These are phyloP conservation scores for Trichoderma gracile DNA, from an alignment of 2,329 filamentous ascomycete species.

Conservation along the genomic window DNA sequence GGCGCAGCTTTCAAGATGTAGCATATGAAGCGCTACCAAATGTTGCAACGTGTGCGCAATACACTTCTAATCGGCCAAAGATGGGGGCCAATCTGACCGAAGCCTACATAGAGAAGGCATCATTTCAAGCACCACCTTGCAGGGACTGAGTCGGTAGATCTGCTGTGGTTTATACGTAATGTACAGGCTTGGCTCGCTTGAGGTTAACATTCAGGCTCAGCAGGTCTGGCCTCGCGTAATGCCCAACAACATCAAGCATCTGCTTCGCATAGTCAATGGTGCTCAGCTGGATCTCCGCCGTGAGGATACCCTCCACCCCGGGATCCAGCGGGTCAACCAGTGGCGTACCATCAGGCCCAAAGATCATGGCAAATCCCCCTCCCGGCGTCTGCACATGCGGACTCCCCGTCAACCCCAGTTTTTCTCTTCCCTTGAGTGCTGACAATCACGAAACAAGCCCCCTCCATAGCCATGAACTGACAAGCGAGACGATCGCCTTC, in stretches of 20 bases:
- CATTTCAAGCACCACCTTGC: too few relatives aligned
- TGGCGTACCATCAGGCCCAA: constrained; percentile 53
- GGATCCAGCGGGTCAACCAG: constrained; percentile 43
- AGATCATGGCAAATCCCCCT: constrained; percentile 52
- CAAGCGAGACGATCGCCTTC: not conserved
- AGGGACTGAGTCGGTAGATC: not conserved
- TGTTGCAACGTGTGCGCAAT: too few relatives aligned
- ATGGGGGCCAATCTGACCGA: too few relatives aligned
- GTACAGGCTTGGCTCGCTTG: not conserved
- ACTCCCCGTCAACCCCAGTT: not conserved
- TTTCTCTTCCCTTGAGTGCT: not conserved
- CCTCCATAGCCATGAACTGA: constrained; percentile 10
- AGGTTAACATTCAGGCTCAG: constrained; percentile 40
- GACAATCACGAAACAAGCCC: not conserved
- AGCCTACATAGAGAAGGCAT: too few relatives aligned
- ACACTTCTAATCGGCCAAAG: too few relatives aligned
- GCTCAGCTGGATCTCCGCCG: constrained; percentile 49
- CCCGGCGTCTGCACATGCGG: constrained; percentile 32
- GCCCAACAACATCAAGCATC: constrained; percentile 39
- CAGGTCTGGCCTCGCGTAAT: constrained; percentile 41
- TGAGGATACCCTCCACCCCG: constrained; percentile 49
- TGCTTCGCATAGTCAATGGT: constrained; percentile 41
- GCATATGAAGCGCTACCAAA: too few relatives aligned
- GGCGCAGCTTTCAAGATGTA: too few relatives aligned
- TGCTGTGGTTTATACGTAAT: not conserved